A percentile compares a stretch with the other conserved stretches of the same genome.
Evolutionary conservation across 495 filamentous ascomycete genomes (phyloP).

Genomic region (Lophiotrema nucula): DNA sequence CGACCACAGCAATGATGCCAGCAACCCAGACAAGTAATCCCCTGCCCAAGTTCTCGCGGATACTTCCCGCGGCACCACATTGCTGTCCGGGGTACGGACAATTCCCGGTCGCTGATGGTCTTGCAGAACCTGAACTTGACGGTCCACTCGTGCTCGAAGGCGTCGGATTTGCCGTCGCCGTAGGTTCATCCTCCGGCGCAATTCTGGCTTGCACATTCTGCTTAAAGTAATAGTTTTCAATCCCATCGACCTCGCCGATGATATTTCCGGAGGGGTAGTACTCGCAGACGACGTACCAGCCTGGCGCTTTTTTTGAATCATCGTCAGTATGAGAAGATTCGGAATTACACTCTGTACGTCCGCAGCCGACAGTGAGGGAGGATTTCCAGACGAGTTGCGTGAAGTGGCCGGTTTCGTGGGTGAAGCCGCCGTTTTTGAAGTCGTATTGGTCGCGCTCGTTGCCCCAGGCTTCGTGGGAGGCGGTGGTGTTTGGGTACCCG

Average conservation of each 20-base stretch:
- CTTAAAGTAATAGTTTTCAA: no score
- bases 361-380: slow-evolving; percentile 70
- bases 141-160: not conserved
- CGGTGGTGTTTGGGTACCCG: slow-evolving; percentile 60
- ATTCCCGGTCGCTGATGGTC: not conserved
- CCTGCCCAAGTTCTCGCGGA: not conserved
- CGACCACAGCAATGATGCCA: not conserved
- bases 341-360: slow-evolving; percentile 53
- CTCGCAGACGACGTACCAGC: slow-evolving; percentile 80
- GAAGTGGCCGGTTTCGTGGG: slow-evolving; percentile 73
- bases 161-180: not conserved
- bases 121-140: not conserved
- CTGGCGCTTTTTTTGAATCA: slow-evolving; percentile 42
- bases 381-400: slow-evolving; percentile 80
- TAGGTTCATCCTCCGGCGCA: slow-evolving; percentile 2
- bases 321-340: slow-evolving; percentile 1
- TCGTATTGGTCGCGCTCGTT: slow-evolving; percentile 61
- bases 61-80: not conserved
- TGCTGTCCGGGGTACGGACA: not conserved
- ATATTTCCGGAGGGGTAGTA: slow-evolving; percentile 77
- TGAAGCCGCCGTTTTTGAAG: slow-evolving; percentile 52
- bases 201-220: slow-evolving; percentile 48
- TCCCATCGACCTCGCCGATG: slow-evolving; percentile 54
- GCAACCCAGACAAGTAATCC: not conserved
- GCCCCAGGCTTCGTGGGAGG: slow-evolving; percentile 67